These are phyloP conservation scores for Coccomyxa sp. DNA, from an alignment of 139 green algal species.

Conservation along the genomic window DNA sequence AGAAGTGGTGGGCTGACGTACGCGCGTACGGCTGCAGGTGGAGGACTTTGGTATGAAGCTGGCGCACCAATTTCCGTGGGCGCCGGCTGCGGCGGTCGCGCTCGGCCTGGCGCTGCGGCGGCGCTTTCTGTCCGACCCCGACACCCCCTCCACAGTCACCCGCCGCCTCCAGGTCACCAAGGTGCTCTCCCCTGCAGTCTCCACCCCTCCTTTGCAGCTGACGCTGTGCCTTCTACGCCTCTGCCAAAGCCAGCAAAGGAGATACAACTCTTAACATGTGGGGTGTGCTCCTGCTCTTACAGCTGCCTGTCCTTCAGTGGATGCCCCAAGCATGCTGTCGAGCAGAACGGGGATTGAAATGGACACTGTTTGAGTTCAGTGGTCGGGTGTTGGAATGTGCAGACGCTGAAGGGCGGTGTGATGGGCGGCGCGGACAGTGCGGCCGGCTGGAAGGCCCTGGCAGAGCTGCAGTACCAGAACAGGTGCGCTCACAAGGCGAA, in stretches of 20 bases:
- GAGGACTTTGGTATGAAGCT: slow-evolving; percentile 29
- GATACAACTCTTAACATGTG: too few species aligned
- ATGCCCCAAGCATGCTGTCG: too few species aligned
- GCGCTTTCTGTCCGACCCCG: slow-evolving; percentile 21
- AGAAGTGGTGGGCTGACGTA: background rate
- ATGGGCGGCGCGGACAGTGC: slow-evolving; percentile 23
- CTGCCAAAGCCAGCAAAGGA: too few species aligned
- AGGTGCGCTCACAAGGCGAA: background rate
- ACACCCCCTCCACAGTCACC: slow-evolving; percentile 11
- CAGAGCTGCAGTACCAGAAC: slow-evolving; percentile 61
- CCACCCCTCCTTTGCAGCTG: background rate
- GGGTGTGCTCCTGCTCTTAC: too few species aligned
- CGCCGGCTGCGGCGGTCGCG: slow-evolving; percentile 34
- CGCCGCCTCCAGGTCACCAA: slow-evolving; percentile 20
- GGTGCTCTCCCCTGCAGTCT: background rate
- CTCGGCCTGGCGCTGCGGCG: slow-evolving; percentile 48
- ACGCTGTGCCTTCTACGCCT: background rate
- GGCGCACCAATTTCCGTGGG: slow-evolving; percentile 36
- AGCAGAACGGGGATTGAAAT: too few species aligned
- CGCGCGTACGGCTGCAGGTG: background rate
- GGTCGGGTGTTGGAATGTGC: background rate
- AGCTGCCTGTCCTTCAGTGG: too few species aligned
- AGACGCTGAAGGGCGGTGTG: slow-evolving; percentile 33
- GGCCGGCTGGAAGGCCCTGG: slow-evolving; percentile 48
- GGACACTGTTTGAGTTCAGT: too few species aligned